These are phyloP conservation scores for Cladosporium sp. DNA, from an alignment of 2,329 filamentous ascomycete species.

Conservation along the genomic window DNA sequence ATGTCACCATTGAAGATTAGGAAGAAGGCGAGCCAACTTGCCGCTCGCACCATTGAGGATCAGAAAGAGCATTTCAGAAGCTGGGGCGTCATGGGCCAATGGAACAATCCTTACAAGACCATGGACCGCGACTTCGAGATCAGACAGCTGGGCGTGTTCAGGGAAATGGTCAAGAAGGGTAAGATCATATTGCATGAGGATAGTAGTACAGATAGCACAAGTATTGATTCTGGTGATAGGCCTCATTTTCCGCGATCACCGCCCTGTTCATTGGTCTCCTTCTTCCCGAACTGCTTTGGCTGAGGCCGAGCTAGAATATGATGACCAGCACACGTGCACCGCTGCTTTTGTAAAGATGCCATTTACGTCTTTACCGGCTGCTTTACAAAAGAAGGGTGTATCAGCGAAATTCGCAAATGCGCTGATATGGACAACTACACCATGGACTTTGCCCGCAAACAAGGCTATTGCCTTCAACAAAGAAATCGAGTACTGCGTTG, in stretches of 20 bases:
- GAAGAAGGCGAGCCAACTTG: constrained; percentile 60
- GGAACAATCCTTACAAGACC: constrained; percentile 71
- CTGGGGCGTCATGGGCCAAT: constrained; percentile 77
- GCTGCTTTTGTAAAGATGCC: constrained; percentile 79
- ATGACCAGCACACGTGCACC: constrained; percentile 66
- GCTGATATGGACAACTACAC: constrained; percentile 98
- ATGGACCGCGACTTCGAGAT: constrained; percentile 75
- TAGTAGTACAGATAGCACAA: constrained; percentile 5
- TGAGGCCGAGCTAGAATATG: constrained; percentile 81
- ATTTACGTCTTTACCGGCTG: constrained; percentile 48
- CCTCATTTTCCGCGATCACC: constrained; percentile 71
- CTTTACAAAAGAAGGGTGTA: constrained; percentile 35
- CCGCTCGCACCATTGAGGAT: constrained; percentile 62
- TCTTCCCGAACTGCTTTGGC: constrained; percentile 75
- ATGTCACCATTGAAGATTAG: constrained; percentile 56
- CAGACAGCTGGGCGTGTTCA: constrained; percentile 70
- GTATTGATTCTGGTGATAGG: constrained; percentile 35
- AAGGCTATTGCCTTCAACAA: constrained; percentile 77
- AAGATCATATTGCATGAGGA: constrained; percentile 5
- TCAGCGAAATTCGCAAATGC: constrained; percentile 59
- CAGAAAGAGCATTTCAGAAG: constrained; percentile 71
- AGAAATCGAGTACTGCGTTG: constrained; percentile 68
- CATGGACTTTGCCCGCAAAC: constrained; percentile 95
- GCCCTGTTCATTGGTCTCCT: constrained; percentile 84
- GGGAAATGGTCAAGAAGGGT: constrained; percentile 64